Conservation (phyloP, 352 stramenopile genomes). For the Phytophthora colocasiae region DNA sequence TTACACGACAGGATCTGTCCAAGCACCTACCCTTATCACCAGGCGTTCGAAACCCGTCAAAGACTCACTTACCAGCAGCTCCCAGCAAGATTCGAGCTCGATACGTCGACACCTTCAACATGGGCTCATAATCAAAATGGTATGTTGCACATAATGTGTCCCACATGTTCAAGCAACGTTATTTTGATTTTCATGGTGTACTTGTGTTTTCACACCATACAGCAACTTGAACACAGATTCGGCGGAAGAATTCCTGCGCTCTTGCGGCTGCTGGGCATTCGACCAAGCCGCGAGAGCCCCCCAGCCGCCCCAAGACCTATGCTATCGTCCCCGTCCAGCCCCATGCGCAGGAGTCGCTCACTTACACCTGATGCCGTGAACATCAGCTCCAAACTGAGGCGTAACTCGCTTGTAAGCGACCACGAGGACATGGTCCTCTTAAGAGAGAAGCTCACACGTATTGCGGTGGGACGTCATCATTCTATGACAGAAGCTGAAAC, state of each 20-base stretch:
- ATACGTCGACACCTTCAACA: constrained; percentile 60
- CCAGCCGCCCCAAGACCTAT: not conserved
- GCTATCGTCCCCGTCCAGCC: constrained; percentile 45
- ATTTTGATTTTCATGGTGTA: not conserved
- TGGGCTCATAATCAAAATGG: not conserved
- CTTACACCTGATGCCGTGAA: constrained; percentile 36
- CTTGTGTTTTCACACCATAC: not conserved
- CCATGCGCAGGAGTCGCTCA: constrained; percentile 18
- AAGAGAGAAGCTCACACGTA: constrained; percentile 78
- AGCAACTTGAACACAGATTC: constrained; percentile 23
- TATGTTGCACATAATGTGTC: not conserved
- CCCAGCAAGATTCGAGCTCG: constrained; percentile 33
- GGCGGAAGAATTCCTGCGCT: constrained; percentile 30
- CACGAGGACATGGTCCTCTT: constrained; percentile 74
- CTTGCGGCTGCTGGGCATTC: constrained; percentile 15
- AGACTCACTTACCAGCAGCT: constrained; percentile 19
- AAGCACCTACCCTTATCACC: constrained; percentile 27
- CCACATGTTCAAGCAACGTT: too few relatives aligned
- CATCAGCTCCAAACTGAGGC: constrained; percentile 46
- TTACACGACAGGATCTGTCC: constrained; percentile 20
- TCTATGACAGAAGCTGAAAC: constrained; percentile 3
- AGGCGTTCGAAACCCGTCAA: constrained; percentile 20
- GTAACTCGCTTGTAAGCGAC: constrained; percentile 66
- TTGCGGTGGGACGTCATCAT: constrained; percentile 52
- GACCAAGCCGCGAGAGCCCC: not conserved